phyloP scores from a whole-genome alignment of 2,329 filamentous ascomycete species.

The Penicillium nordicum region DNA sequence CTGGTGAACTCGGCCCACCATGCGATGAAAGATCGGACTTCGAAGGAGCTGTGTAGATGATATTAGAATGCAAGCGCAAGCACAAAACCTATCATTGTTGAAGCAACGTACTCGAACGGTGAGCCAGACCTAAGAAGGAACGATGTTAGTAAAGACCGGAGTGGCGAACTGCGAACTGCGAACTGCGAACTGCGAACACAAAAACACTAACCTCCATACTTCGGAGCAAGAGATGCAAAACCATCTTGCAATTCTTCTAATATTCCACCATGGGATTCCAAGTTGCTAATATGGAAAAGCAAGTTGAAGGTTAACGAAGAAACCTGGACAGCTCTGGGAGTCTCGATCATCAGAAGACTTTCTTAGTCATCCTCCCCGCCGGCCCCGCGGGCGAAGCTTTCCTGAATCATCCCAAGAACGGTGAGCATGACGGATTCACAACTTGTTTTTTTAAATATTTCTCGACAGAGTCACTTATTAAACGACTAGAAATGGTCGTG shows the following conservation, averaged over 20 bases:
- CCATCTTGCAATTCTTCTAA: slow-evolving; percentile 19
- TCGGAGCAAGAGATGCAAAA: slow-evolving; percentile 30
- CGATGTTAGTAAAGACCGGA: slow-evolving; percentile 13
- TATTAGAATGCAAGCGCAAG: slow-evolving; percentile 6
- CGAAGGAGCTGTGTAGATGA: slow-evolving; percentile 38
- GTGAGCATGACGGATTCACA: not conserved
- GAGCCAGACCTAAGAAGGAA: slow-evolving; percentile 33
- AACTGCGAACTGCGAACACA: not conserved
- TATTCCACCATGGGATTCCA: not conserved
- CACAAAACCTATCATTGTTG: not conserved
- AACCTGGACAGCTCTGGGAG: not conserved
- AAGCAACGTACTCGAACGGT: slow-evolving; percentile 34
- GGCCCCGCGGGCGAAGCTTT: not conserved
- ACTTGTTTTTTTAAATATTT: not conserved
- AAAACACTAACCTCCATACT: slow-evolving; percentile 34
- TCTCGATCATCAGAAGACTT: not conserved
- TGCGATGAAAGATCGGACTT: slow-evolving; percentile 44
- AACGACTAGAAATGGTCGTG: slow-evolving; percentile 13
- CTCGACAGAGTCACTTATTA: not conserved
- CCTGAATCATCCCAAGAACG: not conserved
- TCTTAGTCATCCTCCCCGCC: slow-evolving; percentile 5
- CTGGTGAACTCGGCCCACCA: slow-evolving; percentile 44
- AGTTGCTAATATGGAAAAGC: not conserved
- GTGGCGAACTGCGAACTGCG: not conserved
- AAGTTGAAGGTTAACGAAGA: not conserved